A percentile compares a stretch with the other conserved stretches of the same genome.
These are phyloP conservation scores for Cutaneotrichosporon sp. DNA, from an alignment of 1,284 basidiomycete species.

Conservation along the genomic window DNA sequence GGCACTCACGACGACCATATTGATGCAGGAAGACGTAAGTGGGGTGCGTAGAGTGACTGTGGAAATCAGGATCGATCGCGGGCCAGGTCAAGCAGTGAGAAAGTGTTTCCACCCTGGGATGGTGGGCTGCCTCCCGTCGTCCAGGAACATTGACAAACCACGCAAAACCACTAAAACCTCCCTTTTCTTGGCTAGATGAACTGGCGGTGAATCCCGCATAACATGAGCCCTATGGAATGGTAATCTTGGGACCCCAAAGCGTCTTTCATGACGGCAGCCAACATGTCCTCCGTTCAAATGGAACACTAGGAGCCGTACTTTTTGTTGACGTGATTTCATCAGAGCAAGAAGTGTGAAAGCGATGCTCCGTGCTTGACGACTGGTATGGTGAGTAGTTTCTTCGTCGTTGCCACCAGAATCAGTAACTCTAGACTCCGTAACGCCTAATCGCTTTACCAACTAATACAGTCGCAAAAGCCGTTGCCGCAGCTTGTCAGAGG, in stretches of 20 bases:
- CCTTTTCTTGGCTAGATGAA: no score
- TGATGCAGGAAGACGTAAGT: background rate
- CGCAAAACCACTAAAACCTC: no score
- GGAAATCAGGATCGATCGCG: background rate
- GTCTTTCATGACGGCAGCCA: background rate
- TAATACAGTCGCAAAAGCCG: background rate
- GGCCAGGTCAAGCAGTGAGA: background rate
- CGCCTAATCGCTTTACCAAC: background rate
- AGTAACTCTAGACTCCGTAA: background rate
- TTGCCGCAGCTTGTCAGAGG: background rate
- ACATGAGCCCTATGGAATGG: background rate
- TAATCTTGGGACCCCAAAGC: constrained; percentile 1
- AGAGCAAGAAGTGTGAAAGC: no score
- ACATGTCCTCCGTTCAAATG: background rate
- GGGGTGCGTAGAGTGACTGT: background rate
- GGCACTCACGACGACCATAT: background rate
- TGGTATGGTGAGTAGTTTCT: background rate
- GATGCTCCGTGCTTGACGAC: no score
- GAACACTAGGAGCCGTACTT: background rate
- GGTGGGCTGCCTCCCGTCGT: background rate
- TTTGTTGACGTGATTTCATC: no score
- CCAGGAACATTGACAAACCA: no score
- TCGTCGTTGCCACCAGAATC: background rate
- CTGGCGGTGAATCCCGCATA: background rate
- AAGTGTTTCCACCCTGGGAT: background rate